Base-by-base conservation (phyloP, 768 basidiomycete species). In the Asterophora lycoperdoides region DNA sequence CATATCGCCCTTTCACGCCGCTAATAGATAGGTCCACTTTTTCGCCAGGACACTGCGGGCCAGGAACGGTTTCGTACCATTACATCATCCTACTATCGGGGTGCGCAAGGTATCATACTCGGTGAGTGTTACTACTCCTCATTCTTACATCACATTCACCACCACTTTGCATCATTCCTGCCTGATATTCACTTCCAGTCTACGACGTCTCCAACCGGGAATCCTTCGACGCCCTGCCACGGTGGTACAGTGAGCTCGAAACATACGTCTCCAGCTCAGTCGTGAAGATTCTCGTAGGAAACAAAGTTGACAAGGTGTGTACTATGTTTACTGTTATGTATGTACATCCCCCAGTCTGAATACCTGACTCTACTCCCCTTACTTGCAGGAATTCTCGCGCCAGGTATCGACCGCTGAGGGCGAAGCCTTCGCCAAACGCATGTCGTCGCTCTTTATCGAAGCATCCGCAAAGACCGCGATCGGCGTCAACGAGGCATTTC, bases 41-140 rank as follows among this genome's bases (percentile, higher is more conserved):
- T 11, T 4, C 19, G 11, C n/a, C 57, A 93, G 92, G 92, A 96
- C 59, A 95, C 93, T 0, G 92, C 93, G 42, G 95, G 96, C 0
- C 95, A 98, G 66, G 96, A 99, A 68, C 83, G 95, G 5, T 99
- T 97, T 63, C 78, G 93, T 39, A 96, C 94, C 3, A 86, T 99
- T 57, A 98, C 96, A 4, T 87, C 87, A 2, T 91, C 89, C 8
- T 99, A 98, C 60, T 99, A 98, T 62, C 80, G 96, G 23, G 89
- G 88, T 1, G 88, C 88, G 37, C 87, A 91, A 56, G 88, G 89
- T 6, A 78, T 90, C 43, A 86, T 91, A 58, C 75, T 91, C 40
- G 85, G 86, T 83, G 46, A 4, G 69, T 56, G 18, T 23, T 6
- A 23, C 37, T 15, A 7, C 28, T 15, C 23, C 11, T 18, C 18